Percentiles rank a stretch among this genome's conserved stretches.
Conservation (phyloP, 192 early-diverging fungal genomes). For the Backusella sp. region DNA sequence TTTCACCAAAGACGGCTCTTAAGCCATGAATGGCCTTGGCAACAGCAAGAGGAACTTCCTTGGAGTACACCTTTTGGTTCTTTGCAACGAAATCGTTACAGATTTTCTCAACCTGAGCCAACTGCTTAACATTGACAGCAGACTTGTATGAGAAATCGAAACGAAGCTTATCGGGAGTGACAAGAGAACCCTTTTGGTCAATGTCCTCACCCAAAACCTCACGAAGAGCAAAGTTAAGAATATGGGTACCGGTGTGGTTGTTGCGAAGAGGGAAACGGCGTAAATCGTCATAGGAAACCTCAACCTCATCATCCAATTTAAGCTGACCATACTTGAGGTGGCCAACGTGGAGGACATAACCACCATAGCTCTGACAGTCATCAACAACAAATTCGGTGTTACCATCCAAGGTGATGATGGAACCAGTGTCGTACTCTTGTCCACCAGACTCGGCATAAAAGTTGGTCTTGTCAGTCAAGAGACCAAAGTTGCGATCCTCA, state of each 20-base stretch:
- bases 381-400: conserved; percentile 89
- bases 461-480: conserved; percentile 93
- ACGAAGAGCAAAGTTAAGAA: conserved; percentile 93
- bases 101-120: conserved; percentile 73
- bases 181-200: conserved; percentile 96
- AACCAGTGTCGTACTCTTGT: conserved; percentile 92
- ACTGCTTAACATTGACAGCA: conserved; percentile 63
- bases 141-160: conserved; percentile 91
- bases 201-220: conserved; percentile 73
- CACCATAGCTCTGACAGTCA: conserved; percentile 90
- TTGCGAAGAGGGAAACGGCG: conserved; percentile 88
- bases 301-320: conserved; percentile 64
- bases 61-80: conserved; percentile 73
- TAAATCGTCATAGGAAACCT: conserved; percentile 83
- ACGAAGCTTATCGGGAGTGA: conserved; percentile 93
- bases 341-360: conserved; percentile 95
- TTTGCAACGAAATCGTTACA: conserved; percentile 75
- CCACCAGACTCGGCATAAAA: conserved; percentile 98
- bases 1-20: conserved; percentile 96
- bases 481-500: conserved; percentile 67
- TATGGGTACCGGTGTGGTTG: conserved; percentile 97
- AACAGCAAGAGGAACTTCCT: conserved; percentile 79
- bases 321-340: conserved; percentile 89
- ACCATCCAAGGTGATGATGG: conserved; percentile 78
- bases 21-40: conserved; percentile 90